A percentile compares a stretch with the other conserved stretches of the same genome.
phyloP scores from a whole-genome alignment of 106 monocot genomes.

The Cymbidium sinense region DNA sequence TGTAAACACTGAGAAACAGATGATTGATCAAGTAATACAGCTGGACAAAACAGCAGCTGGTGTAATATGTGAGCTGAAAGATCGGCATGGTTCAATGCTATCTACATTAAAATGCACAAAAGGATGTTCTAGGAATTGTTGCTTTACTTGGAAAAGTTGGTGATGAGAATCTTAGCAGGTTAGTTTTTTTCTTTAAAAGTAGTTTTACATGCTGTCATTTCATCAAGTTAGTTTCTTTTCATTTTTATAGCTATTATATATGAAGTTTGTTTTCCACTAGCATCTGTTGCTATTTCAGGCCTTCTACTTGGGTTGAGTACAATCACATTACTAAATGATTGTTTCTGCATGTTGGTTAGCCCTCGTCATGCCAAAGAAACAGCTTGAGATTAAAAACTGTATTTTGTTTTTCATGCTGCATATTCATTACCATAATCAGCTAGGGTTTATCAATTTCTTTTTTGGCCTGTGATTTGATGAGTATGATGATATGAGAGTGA shows the following conservation, averaged over 20 bases:
- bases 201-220: neutral
- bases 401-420: neutral
- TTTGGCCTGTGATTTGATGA: neutral
- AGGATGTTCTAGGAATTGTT: slow-evolving; percentile 73
- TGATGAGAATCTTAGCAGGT: slow-evolving; percentile 84
- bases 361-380: neutral
- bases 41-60: slow-evolving; percentile 61
- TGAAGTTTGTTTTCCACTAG: neutral
- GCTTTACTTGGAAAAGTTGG: slow-evolving; percentile 66
- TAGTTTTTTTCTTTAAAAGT: slow-evolving; percentile 4
- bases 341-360: neutral
- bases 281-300: neutral
- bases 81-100: slow-evolving; percentile 24
- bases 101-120: slow-evolving; percentile 42
- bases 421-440: neutral
- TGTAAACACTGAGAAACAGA: slow-evolving; percentile 35
- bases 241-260: neutral
- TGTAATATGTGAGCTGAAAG: slow-evolving; percentile 53
- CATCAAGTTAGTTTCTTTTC: neutral
- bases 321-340: neutral
- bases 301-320: neutral
- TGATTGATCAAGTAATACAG: slow-evolving; percentile 33
- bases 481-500: neutral
- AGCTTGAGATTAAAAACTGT: neutral
- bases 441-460: neutral